A percentile compares a stretch with the other conserved stretches of the same genome.
phyloP scores from a whole-genome alignment of 148 eudicot genomes.

The Rhododendron molle region DNA sequence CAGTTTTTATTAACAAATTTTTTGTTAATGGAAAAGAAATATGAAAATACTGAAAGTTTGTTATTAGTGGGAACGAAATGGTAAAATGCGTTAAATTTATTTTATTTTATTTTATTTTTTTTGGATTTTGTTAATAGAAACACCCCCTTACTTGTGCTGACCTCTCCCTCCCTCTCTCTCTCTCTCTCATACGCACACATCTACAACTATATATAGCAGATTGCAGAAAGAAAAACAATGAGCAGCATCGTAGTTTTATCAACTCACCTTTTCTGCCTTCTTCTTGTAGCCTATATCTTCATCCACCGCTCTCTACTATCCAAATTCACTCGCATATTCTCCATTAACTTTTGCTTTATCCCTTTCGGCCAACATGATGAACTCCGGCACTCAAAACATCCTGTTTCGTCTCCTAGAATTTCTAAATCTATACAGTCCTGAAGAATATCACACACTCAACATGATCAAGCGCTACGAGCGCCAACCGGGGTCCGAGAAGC shows the following conservation, averaged over 20 bases:
- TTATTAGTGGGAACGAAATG: too few species aligned
- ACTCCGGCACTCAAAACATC: background rate
- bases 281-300: background rate
- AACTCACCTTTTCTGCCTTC: background rate
- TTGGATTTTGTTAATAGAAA: too few species aligned
- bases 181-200: background rate
- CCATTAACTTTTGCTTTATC: background rate
- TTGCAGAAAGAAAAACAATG: background rate
- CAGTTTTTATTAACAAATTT: too few species aligned
- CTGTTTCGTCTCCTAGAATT: background rate
- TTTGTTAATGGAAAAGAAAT: too few species aligned
- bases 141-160: background rate
- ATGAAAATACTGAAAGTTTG: too few species aligned
- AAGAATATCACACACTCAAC: background rate
- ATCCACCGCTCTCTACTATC: background rate
- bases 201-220: background rate
- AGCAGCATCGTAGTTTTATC: background rate
- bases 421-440: background rate
- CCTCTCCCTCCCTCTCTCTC: too few species aligned
- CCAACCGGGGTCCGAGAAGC: background rate
- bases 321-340: background rate
- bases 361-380: background rate
- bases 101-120: too few species aligned
- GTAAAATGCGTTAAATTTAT: too few species aligned
- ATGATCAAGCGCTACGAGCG: background rate